These are phyloP conservation scores for Chaetothyriales sp. DNA, from an alignment of 2,329 filamentous ascomycete species.

Conservation along the genomic window DNA sequence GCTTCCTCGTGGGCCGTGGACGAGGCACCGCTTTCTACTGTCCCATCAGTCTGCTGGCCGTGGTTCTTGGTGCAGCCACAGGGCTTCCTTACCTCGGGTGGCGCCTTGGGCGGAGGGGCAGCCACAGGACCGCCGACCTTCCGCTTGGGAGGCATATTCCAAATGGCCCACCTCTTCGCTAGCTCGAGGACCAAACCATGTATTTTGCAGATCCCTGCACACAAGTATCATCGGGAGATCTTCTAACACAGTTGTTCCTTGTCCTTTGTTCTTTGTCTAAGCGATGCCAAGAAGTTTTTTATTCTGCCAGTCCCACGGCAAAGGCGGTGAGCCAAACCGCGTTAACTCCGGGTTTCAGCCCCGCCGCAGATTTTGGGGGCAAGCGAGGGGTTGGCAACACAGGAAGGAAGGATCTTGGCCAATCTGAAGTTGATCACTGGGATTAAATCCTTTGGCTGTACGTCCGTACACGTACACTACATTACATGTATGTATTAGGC, in stretches of 20 bases:
- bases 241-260: background rate
- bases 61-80: background rate
- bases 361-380: background rate
- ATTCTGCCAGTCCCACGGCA: background rate
- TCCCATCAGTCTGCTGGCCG: background rate
- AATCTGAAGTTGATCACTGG: background rate
- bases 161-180: background rate
- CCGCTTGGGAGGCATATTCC: constrained; percentile 14
- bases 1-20: background rate
- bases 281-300: background rate
- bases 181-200: background rate
- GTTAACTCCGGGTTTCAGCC: background rate
- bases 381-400: background rate
- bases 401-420: too few relatives aligned
- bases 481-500: too few relatives aligned
- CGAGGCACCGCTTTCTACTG: constrained; percentile 1
- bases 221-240: background rate
- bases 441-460: too few relatives aligned
- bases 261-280: background rate
- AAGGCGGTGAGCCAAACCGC: background rate
- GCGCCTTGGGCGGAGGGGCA: constrained; percentile 7
- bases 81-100: constrained; percentile 8
- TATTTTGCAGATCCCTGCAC: background rate
- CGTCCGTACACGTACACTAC: too few relatives aligned
- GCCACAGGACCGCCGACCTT: constrained; percentile 13